A percentile compares a stretch with the other conserved stretches of the same genome.
These are phyloP conservation scores for Nothomitra cinnamomea DNA, from an alignment of 2,329 filamentous ascomycete genomes.

Conservation along the genomic window DNA sequence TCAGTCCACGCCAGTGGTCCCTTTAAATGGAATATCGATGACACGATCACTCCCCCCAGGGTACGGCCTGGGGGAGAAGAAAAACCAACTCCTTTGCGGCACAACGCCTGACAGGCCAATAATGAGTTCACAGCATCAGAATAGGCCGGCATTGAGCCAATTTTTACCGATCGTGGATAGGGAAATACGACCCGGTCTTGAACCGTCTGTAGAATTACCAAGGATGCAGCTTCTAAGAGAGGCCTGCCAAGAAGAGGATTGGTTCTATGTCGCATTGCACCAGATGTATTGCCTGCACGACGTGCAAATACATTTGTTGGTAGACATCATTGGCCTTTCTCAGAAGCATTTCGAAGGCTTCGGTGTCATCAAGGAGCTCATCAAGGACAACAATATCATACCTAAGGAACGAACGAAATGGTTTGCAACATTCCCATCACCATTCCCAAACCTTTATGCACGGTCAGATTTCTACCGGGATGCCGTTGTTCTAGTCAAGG, in stretches of 20 bases:
- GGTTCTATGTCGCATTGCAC: constrained; percentile 47
- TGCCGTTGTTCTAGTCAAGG: constrained; percentile 23
- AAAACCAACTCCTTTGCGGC: constrained; percentile 1
- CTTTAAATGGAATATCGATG: not conserved
- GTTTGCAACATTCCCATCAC: constrained; percentile 31
- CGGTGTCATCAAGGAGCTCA: constrained; percentile 24
- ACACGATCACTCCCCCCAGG: not conserved
- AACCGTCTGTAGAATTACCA: not conserved
- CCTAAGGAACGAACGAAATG: constrained; percentile 24
- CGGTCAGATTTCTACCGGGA: constrained; percentile 19
- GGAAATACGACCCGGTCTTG: not conserved
- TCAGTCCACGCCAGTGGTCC: too few species aligned
- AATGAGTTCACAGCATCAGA: not conserved
- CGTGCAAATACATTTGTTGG: constrained; percentile 20
- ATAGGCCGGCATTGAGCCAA: not conserved
- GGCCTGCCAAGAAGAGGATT: constrained; percentile 39
- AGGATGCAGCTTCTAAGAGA: constrained; percentile 33
- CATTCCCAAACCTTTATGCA: constrained; percentile 15
- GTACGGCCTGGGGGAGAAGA: not conserved
- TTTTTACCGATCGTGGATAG: not conserved
- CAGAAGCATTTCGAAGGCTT: constrained; percentile 17
- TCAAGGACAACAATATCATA: constrained; percentile 30
- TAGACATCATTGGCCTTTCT: constrained; percentile 22
- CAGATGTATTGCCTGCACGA: constrained; percentile 46
- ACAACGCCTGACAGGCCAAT: not conserved